A percentile compares a stretch with the other conserved stretches of the same genome.
Conservation (phyloP, 352 stramenopile genomes). For the Phytophthora fragariaefolia region DNA sequence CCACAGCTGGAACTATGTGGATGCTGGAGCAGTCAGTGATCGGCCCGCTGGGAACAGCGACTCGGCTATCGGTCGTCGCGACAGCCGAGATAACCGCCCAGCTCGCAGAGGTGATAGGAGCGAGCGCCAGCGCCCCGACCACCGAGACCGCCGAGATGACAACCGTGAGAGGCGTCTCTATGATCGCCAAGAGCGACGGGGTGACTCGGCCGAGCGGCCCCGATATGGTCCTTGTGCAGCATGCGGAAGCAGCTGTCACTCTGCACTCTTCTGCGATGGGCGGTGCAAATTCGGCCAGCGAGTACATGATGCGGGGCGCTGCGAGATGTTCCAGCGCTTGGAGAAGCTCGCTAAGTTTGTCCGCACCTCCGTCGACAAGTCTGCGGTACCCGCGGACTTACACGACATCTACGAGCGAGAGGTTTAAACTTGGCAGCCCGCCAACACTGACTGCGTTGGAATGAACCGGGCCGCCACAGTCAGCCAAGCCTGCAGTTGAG, state of each 20-base stretch:
- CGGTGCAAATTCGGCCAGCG: too few relatives aligned
- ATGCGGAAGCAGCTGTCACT: not conserved
- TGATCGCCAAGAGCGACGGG: too few relatives aligned
- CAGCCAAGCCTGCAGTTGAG: constrained; percentile 6
- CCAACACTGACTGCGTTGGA: constrained; percentile 17
- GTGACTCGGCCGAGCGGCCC: too few relatives aligned
- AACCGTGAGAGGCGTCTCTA: too few relatives aligned
- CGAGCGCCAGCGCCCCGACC: too few relatives aligned
- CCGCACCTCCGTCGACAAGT: constrained; percentile 1
- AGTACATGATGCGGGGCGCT: constrained; percentile 6
- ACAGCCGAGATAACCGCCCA: too few relatives aligned
- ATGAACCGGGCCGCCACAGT: constrained; percentile 9
- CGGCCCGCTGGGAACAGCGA: too few relatives aligned
- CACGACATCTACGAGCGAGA: constrained; percentile 3
- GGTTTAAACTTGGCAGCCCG: constrained; percentile 17
- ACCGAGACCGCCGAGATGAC: too few relatives aligned
- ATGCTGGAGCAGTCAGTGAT: too few relatives aligned
- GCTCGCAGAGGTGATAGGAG: too few relatives aligned
- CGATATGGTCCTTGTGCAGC: constrained; percentile 17
- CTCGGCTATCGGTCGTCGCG: too few relatives aligned
- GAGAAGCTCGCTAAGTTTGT: constrained; percentile 7
- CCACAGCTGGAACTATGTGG: too few relatives aligned
- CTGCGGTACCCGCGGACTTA: not conserved
- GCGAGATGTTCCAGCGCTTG: constrained; percentile 2
- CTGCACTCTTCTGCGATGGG: not conserved